phyloP scores from a whole-genome alignment of 2,329 filamentous ascomycete genomes.

The Penicillium griseofulvum region DNA sequence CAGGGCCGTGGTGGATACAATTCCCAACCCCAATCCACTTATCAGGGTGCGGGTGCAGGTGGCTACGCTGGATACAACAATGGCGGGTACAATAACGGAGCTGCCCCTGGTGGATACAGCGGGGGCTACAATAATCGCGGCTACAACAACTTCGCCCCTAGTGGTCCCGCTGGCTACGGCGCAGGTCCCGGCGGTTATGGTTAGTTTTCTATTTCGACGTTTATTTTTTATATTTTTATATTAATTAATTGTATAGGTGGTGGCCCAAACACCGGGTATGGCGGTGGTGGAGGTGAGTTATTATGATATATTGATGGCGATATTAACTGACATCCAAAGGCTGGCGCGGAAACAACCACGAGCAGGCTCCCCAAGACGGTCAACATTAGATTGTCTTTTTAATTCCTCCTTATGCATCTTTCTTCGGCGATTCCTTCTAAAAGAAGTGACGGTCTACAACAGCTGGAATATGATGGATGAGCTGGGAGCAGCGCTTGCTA shows the following conservation, averaged over 20 bases:
- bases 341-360: conserved; percentile 25
- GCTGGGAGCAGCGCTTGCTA: neutral
- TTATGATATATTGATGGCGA: no score
- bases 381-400: conserved; percentile 11
- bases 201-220: conserved; percentile 10
- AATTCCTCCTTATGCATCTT: neutral
- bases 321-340: conserved; percentile 16
- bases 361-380: conserved; percentile 19
- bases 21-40: conserved; percentile 36
- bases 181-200: conserved; percentile 32
- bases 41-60: conserved; percentile 38
- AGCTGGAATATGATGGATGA: neutral
- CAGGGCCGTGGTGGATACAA: conserved; percentile 48
- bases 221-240: neutral
- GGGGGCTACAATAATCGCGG: conserved; percentile 37
- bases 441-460: conserved; percentile 12
- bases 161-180: conserved; percentile 21
- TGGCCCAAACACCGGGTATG: conserved; percentile 27
- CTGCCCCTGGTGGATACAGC: conserved; percentile 24
- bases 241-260: conserved; percentile 15
- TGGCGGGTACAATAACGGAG: conserved; percentile 19
- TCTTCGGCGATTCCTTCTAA: conserved; percentile 1
- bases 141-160: conserved; percentile 7
- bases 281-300: conserved; percentile 27
- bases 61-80: conserved; percentile 27